A percentile compares a stretch with the other conserved stretches of the same genome.
These are phyloP conservation scores for Clitopilus passeckerianus DNA, from an alignment of 768 basidiomycete genomes.

Conservation along the genomic window DNA sequence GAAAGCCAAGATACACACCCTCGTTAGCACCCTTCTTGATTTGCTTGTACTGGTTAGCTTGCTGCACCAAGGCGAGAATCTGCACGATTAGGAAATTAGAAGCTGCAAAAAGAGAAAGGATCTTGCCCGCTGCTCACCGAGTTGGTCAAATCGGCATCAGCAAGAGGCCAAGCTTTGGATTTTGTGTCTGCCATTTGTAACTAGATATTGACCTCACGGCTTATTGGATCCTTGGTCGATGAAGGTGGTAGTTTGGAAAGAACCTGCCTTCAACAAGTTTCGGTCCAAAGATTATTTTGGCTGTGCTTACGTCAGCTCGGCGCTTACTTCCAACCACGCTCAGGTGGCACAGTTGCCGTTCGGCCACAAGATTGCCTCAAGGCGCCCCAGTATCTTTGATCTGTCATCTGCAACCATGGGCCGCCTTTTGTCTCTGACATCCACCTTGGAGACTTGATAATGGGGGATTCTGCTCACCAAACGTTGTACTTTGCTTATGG, in stretches of 20 bases:
- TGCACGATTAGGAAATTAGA: conserved; percentile 21
- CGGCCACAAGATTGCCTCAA: neutral
- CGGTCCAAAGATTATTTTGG: neutral
- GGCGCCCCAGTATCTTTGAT: neutral
- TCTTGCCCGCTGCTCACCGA: conserved; percentile 46
- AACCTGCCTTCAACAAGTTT: neutral
- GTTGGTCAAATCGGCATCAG: conserved; percentile 85
- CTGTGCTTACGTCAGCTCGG: neutral
- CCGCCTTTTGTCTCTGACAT: neutral
- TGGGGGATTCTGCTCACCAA: neutral
- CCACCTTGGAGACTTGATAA: neutral
- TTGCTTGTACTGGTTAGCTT: conserved; percentile 96
- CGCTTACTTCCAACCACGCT: neutral
- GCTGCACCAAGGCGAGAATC: conserved; percentile 95
- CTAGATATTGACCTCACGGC: conserved; percentile 64
- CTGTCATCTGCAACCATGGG: neutral
- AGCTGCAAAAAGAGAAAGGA: neutral
- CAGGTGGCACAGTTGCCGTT: neutral
- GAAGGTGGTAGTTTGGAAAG: conserved; percentile 11
- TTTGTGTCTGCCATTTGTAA: conserved; percentile 56
- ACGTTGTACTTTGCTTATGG: conserved; percentile 43
- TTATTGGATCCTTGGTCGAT: conserved; percentile 80
- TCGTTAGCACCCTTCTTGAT: conserved; percentile 99
- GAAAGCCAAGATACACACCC: conserved; percentile 43
- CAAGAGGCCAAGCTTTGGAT: conserved; percentile 86